Evolutionary conservation across 2,329 filamentous ascomycete genomes (phyloP).

Genomic region (Colletotrichum sublineola): DNA sequence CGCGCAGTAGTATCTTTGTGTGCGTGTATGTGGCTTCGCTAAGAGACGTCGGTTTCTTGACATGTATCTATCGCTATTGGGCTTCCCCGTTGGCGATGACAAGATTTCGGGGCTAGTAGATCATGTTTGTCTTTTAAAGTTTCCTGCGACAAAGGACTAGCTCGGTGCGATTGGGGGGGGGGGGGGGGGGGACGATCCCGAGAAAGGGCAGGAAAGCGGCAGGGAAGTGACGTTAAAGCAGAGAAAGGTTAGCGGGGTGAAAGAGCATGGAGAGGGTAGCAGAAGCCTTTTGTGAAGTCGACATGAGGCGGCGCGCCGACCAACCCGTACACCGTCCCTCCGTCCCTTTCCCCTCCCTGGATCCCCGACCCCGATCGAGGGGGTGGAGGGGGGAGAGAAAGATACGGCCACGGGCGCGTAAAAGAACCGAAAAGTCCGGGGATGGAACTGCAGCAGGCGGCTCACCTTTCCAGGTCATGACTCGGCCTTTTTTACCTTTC

Average conservation of each 20-base stretch:
- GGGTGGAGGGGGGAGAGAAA: neutral
- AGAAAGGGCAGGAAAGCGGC: neutral
- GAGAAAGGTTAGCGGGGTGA: neutral
- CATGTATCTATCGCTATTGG: constrained; percentile 1
- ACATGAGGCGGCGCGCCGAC: neutral
- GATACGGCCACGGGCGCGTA: neutral
- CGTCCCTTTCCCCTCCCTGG: neutral
- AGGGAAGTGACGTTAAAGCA: neutral
- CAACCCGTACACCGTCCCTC: neutral
- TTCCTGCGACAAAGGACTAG: neutral
- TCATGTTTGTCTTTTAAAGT: neutral
- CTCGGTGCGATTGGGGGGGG: neutral
- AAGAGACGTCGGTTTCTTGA: neutral
- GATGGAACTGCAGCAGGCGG: neutral
- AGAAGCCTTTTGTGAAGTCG: neutral
- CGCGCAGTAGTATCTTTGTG: neutral
- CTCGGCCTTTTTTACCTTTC: neutral
- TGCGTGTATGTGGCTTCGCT: too few relatives aligned
- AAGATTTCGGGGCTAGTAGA: neutral
- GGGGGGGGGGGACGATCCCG: neutral
- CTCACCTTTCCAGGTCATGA: neutral
- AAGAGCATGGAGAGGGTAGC: neutral
- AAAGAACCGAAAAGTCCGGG: too few relatives aligned
- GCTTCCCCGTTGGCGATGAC: neutral
- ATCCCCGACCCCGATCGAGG: constrained; percentile 21